These are phyloP conservation scores for Populus hybrid DNA, from an alignment of 441 rosid genomes.

Conservation along the genomic window DNA sequence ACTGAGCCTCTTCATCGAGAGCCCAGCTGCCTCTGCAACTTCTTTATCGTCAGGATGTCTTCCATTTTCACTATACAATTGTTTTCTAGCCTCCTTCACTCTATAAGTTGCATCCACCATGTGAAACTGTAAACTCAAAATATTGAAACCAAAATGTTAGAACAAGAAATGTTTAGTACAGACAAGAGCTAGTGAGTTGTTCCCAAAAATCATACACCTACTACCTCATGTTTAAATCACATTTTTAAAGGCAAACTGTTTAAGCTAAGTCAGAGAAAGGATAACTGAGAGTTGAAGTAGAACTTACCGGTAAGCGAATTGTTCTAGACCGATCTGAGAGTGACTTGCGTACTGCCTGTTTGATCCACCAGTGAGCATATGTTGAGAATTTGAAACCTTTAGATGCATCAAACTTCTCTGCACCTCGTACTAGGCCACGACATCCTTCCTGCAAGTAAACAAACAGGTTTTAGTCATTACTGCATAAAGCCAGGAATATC, in stretches of 20 bases:
- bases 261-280: conserved; percentile 2
- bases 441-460: conserved; percentile 72
- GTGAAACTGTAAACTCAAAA: conserved; percentile 57
- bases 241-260: background rate
- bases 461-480: conserved; percentile 16
- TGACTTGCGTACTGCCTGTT: conserved; percentile 81
- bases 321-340: conserved; percentile 84
- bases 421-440: conserved; percentile 80
- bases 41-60: conserved; percentile 74
- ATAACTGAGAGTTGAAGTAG: conserved; percentile 4
- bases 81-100: conserved; percentile 84
- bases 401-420: conserved; percentile 92
- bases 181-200: background rate
- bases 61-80: conserved; percentile 62
- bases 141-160: conserved; percentile 2
- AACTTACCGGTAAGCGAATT: conserved; percentile 82
- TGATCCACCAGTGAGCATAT: conserved; percentile 98
- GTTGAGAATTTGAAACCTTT: conserved; percentile 96
- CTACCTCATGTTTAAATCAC: background rate
- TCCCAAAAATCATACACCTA: background rate
- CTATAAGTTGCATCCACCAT: conserved; percentile 87
- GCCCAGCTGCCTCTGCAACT: conserved; percentile 83
- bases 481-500: conserved; percentile 1
- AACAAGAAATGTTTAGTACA: background rate
- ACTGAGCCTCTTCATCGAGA: conserved; percentile 74